Percentiles rank a stretch among this genome's conserved stretches.
phyloP scores from a whole-genome alignment of 768 basidiomycete species.

The Suillus cothurnatus region DNA sequence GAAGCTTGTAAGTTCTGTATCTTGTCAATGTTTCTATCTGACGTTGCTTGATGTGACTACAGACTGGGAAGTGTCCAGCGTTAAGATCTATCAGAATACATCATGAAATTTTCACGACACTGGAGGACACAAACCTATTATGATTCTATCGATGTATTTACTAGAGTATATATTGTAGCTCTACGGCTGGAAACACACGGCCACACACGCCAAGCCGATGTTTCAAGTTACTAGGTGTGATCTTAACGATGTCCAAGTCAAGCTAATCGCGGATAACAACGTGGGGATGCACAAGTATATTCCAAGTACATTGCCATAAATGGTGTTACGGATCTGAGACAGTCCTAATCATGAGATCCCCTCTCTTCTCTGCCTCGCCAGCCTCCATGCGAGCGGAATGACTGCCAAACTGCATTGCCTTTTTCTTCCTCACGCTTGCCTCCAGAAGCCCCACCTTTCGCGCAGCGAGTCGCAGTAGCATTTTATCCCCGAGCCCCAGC shows the following conservation, averaged over 20 bases:
- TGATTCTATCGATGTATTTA: constrained; percentile 1
- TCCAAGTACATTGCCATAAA: background rate
- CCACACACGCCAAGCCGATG: background rate
- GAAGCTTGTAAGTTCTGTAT: constrained; percentile 72
- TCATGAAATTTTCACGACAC: constrained; percentile 11
- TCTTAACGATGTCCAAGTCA: background rate
- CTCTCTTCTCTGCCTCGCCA: constrained; percentile 53
- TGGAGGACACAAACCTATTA: background rate
- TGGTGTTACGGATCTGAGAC: background rate
- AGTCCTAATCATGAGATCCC: constrained; percentile 41
- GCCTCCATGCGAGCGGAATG: constrained; percentile 81
- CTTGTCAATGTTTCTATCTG: constrained; percentile 7
- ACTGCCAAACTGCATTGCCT: constrained; percentile 97
- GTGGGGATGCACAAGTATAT: background rate
- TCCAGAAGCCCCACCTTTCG: constrained; percentile 72
- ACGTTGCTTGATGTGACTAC: constrained; percentile 11
- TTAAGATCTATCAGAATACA: constrained; percentile 67
- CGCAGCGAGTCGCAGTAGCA: constrained; percentile 74
- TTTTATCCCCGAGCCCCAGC: constrained; percentile 88
- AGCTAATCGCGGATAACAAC: background rate
- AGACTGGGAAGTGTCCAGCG: constrained; percentile 85
- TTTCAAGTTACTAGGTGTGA: background rate
- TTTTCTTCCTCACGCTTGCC: constrained; percentile 79
- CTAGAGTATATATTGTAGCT: background rate
- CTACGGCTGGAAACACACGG: background rate